Conservation (phyloP, 225 moss, liverwort and hornwort species). For the Ulota crispa region DNA sequence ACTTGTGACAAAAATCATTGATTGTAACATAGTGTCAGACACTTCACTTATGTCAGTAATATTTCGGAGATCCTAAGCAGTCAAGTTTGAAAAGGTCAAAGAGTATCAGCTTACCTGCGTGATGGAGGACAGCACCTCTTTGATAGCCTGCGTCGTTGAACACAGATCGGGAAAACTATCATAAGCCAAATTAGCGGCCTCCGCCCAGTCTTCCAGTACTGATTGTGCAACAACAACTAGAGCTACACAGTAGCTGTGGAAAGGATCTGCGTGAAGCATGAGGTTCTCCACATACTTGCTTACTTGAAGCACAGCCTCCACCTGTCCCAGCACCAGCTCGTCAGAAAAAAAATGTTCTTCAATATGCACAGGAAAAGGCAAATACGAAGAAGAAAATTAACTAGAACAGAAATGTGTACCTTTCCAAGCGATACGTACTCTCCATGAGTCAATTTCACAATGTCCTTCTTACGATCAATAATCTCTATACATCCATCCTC, state of each 20-base stretch:
- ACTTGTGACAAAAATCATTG: not conserved
- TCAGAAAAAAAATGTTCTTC: conserved; percentile 12
- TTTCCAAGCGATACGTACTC: conserved; percentile 98
- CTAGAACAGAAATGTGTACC: conserved; percentile 32
- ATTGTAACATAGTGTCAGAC: not conserved
- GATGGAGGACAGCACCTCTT: conserved; percentile 70
- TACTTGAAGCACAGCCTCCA: conserved; percentile 77
- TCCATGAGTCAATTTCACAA: conserved; percentile 93
- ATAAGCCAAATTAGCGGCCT: conserved; percentile 45
- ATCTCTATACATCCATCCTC: conserved; percentile 90
- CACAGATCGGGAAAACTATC: conserved; percentile 59
- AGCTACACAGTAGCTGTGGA: conserved; percentile 78
- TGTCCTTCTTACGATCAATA: conserved; percentile 97
- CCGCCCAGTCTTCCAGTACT: conserved; percentile 81
- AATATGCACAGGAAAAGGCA: conserved; percentile 13
- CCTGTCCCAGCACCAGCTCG: conserved; percentile 50
- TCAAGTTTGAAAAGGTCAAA: not conserved
- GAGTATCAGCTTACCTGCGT: conserved; percentile 42
- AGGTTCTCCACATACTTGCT: conserved; percentile 76
- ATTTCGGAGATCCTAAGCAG: not conserved
- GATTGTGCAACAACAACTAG: conserved; percentile 68
- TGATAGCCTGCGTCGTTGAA: conserved; percentile 58
- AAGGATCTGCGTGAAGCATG: conserved; percentile 89
- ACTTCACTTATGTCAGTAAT: not conserved
- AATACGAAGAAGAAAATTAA: not conserved